phyloP scores from a whole-genome alignment of 495 filamentous ascomycete species.

The Daldinia loculata region DNA sequence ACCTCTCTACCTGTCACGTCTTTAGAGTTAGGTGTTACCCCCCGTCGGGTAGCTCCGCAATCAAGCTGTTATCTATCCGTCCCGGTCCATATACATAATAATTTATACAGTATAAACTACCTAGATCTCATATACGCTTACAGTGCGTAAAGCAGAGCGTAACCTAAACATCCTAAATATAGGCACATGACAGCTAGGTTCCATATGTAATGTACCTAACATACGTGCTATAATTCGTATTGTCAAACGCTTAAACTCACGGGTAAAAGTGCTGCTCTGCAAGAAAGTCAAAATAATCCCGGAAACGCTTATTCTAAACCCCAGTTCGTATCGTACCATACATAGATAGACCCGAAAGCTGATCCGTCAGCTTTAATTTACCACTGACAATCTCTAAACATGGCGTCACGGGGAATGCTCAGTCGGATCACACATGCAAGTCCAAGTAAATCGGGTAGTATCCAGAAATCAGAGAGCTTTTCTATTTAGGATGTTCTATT shows the following conservation, averaged over 20 bases:
- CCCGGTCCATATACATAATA: conserved; percentile 2
- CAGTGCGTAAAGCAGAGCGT: conserved; percentile 1
- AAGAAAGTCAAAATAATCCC: conserved; percentile 1
- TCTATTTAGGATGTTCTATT: conserved; percentile 26
- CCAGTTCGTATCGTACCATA: neutral
- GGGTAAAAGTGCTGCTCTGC: conserved; percentile 7
- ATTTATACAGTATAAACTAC: neutral
- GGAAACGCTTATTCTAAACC: neutral
- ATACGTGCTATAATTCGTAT: neutral
- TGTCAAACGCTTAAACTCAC: conserved; percentile 11
- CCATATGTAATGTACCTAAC: neutral
- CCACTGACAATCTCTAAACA: neutral
- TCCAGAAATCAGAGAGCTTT: conserved; percentile 1
- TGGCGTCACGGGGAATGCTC: too few relatives aligned
- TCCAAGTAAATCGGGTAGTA: neutral
- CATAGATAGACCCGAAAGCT: neutral
- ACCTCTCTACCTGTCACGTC: conserved; percentile 1
- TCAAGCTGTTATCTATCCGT: neutral
- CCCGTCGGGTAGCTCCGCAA: conserved; percentile 19
- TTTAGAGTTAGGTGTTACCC: conserved; percentile 23
- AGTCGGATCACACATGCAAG: too few relatives aligned
- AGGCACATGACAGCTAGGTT: conserved; percentile 14
- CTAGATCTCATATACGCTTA: neutral
- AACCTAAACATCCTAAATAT: conserved; percentile 11
- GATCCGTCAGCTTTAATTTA: too few relatives aligned